These are phyloP conservation scores for Trypanosoma theileri DNA, from an alignment of 208 protist genomes.

Conservation along the genomic window DNA sequence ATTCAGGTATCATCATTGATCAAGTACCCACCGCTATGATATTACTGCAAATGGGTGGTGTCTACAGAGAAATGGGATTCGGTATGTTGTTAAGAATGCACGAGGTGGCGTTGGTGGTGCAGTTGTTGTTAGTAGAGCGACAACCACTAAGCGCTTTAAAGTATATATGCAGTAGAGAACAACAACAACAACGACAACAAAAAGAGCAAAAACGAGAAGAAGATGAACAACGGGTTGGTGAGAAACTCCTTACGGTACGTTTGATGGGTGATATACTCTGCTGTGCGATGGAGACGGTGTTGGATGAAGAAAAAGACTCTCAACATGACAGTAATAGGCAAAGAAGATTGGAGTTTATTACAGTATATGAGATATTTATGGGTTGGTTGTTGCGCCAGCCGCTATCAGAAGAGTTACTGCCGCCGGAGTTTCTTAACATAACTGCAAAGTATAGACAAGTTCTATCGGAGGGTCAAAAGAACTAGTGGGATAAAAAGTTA, in stretches of 20 bases:
- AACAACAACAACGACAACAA: background rate
- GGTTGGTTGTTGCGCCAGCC: conserved; percentile 6
- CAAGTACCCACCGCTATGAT: conserved; percentile 21
- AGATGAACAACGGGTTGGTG: too few species aligned
- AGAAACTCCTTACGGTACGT: background rate
- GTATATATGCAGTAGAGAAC: background rate
- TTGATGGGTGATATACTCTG: conserved; percentile 29
- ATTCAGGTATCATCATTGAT: conserved; percentile 20
- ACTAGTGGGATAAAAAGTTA: background rate
- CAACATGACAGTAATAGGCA: background rate
- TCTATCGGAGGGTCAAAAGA: background rate
- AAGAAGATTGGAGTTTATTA: conserved; percentile 21
- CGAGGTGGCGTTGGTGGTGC: conserved; percentile 9
- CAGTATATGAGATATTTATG: conserved; percentile 24
- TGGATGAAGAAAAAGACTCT: conserved; percentile 20
- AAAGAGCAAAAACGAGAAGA: conserved; percentile 1
- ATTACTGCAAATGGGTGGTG: conserved; percentile 19
- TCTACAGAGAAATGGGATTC: conserved; percentile 21
- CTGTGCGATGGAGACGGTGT: conserved; percentile 23
- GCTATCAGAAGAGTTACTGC: background rate
- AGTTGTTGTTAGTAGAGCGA: conserved; percentile 16
- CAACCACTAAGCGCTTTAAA: conserved; percentile 8
- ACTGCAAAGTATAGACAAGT: conserved; percentile 23
- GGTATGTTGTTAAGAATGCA: conserved; percentile 28
- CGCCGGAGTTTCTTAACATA: background rate